Evolutionary conservation across 345 rosid genomes (phyloP), one percentile per base, ranked within the genome.

Genomic region (Eutrema yunnanense): DNA sequence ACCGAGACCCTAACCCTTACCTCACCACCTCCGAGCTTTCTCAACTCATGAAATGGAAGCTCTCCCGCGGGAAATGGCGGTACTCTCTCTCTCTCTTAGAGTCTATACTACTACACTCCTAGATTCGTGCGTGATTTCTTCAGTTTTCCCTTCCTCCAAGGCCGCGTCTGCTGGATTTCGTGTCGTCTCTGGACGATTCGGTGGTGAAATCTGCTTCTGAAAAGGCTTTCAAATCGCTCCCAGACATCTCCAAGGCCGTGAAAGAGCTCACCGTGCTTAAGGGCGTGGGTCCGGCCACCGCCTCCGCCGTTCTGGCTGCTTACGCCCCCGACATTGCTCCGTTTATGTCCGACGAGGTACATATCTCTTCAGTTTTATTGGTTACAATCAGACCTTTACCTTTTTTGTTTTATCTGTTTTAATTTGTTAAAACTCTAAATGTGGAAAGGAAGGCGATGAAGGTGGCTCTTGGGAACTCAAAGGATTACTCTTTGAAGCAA

Each of bases 51-150:
- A 84, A 75, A 57, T 94, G 98, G 98, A 94, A 94, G 78, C 97
- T 91, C 77, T 77, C 95, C 19, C 97, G 98, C 34, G 96, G 97
- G 1, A 94, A 94, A 70, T 94, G 97, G 97, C 82, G 97, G 94
- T 88, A 43, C 40, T n/a, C 10, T 13, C 60, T 16, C 60, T n/a
- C 9, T 48, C 4, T 9, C 12, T 6, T 19, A 22, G 26, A 22
- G 43, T 9, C 12, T 55, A 8, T 8, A 61, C 38, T 19, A 19
- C 22, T 19, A 19, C 22, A 5, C 46, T 9, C 32, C 2, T 27
- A 26, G 29, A 1, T 43, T 7, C 42, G 86, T 82, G 87, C 82
- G 72, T 27, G 13, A 33, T 43, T 48, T 59, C 69, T 38, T 30
- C 40, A 37, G 37, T 26, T 44, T 49, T 2, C 9, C 2, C 42